Base-by-base conservation (phyloP, 108 stramenopile genomes). In the Cylindrotheca closterium region DNA sequence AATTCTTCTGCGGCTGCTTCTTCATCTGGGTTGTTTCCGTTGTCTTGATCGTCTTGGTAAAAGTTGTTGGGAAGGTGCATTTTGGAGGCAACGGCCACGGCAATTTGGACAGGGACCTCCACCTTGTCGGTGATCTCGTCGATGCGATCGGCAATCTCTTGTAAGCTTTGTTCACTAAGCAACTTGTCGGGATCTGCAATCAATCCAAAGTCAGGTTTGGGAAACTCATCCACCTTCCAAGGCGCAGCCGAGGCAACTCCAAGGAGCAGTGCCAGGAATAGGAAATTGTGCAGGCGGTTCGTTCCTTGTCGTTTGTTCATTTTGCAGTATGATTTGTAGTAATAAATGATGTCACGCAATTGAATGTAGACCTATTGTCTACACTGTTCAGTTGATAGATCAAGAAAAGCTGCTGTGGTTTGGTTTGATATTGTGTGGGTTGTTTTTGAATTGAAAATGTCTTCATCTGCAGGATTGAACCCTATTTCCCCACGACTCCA, bases 41-140 rank as follows among this genome's bases (percentile, higher is more conserved):
- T 51, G 51, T 51, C n/a, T 30, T 30, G 50, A 42, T 52, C 57
- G 37, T 63, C 23, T 45, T 58, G 50, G 17, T 58, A 24, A 53
- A 26, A 15, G 10, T 42, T 34, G 50, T 29, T 42, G 21, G 30
- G 10, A 0, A 68, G 34, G 18, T 73, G 51, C 42, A 73, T 68
- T 23, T 47, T 47, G 10, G 67, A 37, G 17, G 72, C 72, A 18
- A 78, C 21, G 0, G 58, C 71, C 12, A 78, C 63, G 19, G 72
- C 77, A 15, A 78, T 47, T 55, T 78, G 72, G 15, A 77, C 29
- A 1, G 52, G 53, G 25, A 48, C 31, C 31, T 4, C 19, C 2
- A 15, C 27, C 2, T 2, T 47, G 18, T 18, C 58, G 33, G 27
- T 47, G 21, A 33, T 37, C 49, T 1, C 2, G 26, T 66, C 31